A percentile compares a stretch with the other conserved stretches of the same genome.
phyloP scores from a whole-genome alignment of 257 asterid genomes.

The Solanum pimpinellifolium region DNA sequence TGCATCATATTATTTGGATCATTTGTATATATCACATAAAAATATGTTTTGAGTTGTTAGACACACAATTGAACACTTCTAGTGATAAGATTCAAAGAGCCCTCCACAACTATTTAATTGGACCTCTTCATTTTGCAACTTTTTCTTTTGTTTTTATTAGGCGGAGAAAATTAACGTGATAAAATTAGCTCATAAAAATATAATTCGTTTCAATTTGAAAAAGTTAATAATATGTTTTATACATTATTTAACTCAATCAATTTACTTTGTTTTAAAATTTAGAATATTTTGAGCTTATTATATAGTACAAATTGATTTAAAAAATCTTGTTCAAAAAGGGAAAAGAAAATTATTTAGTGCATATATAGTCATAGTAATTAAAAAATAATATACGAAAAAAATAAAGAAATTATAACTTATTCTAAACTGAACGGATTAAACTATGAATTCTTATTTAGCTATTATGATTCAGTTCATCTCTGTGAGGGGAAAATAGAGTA shows the following conservation, averaged over 20 bases:
- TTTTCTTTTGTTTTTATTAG: neutral
- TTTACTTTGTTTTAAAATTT: neutral
- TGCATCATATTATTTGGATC: neutral
- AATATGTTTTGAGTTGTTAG: neutral
- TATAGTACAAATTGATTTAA: neutral
- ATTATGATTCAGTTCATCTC: neutral
- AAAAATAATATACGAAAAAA: neutral
- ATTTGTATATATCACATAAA: neutral
- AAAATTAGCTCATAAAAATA: neutral
- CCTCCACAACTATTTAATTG: neutral
- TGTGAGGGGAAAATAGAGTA: too few species aligned
- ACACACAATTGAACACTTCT: neutral
- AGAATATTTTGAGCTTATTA: neutral
- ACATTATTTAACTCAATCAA: neutral
- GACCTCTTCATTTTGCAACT: neutral
- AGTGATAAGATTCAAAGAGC: neutral
- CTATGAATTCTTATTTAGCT: neutral
- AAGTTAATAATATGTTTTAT: neutral
- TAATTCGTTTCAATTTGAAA: neutral
- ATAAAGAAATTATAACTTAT: neutral
- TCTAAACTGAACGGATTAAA: neutral
- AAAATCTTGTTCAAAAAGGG: neutral
- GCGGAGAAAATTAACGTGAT: too few species aligned
- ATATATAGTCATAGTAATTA: neutral
- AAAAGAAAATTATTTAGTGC: too few species aligned